phyloP scores from a whole-genome alignment of 2,329 filamentous ascomycete species.

The Ophiostoma sp. region DNA sequence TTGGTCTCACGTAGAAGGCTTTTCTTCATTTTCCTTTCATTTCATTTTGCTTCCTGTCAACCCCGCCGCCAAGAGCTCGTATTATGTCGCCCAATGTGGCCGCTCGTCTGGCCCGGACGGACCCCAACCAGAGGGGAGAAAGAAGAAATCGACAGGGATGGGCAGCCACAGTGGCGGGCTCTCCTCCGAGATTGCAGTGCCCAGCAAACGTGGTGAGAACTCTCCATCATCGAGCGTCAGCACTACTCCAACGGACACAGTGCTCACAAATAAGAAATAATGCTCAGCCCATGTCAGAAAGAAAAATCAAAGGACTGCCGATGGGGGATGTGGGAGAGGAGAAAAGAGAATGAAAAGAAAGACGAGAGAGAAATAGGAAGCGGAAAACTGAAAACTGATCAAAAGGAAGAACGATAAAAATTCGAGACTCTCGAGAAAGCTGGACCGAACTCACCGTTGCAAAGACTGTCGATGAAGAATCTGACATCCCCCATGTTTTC shows the following conservation, averaged over 20 bases:
- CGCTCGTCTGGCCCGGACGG: background rate
- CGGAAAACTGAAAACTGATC: background rate
- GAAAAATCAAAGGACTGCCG: background rate
- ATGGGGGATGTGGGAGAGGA: background rate
- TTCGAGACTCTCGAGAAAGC: background rate
- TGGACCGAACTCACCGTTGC: background rate
- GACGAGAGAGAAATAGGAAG: background rate
- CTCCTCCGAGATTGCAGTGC: background rate
- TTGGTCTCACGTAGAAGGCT: background rate
- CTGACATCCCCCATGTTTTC: background rate
- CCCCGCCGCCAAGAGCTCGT: background rate
- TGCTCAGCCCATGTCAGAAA: background rate
- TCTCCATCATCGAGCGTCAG: background rate
- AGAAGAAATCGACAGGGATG: background rate
- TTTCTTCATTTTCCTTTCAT: background rate
- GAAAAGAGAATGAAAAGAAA: background rate
- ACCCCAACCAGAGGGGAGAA: background rate
- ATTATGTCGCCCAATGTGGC: background rate
- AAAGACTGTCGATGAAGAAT: background rate
- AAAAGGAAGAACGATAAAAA: background rate
- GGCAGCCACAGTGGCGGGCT: background rate
- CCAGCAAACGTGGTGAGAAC: conserved; percentile 6
- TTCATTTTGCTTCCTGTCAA: background rate
- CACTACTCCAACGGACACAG: background rate
- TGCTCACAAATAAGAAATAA: background rate